Conservation (phyloP, 192 early-diverging fungal genomes). For the Mortierella hygrophila region DNA sequence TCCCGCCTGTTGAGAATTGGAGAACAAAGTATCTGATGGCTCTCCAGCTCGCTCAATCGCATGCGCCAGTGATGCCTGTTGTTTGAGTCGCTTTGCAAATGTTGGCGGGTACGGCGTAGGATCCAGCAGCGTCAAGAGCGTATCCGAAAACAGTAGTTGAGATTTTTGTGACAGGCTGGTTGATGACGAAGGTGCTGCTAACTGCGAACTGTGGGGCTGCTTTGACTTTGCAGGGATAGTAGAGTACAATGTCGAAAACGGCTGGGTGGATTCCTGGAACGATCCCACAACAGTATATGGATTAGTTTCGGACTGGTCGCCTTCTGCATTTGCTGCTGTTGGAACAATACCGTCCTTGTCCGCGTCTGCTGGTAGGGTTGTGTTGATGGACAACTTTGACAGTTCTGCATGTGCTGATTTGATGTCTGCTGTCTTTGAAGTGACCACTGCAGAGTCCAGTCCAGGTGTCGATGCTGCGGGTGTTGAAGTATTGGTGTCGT, state of each 20-base stretch:
- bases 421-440: neutral
- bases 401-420: neutral
- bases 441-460: neutral
- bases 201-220: neutral
- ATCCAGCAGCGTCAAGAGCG: conserved; percentile 33
- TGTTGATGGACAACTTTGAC: conserved; percentile 2
- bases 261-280: conserved; percentile 24
- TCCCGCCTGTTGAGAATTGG: conserved; percentile 24
- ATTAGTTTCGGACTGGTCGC: neutral
- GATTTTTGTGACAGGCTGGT: conserved; percentile 29
- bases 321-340: neutral
- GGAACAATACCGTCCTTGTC: conserved; percentile 1
- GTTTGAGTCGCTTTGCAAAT: conserved; percentile 10
- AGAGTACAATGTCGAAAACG: conserved; percentile 27
- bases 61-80: conserved; percentile 23
- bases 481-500: conserved; percentile 1
- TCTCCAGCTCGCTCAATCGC: conserved; percentile 29
- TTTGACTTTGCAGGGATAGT: conserved; percentile 17
- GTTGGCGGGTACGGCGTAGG: conserved; percentile 11
- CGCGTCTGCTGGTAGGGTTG: neutral
- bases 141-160: conserved; percentile 43
- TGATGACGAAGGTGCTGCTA: neutral
- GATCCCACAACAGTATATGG: conserved; percentile 37
- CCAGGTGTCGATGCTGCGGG: conserved; percentile 23
- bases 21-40: conserved; percentile 37